Base-by-base conservation (phyloP, 169 alveolate genomes). In the Plasmodium berghei region DNA sequence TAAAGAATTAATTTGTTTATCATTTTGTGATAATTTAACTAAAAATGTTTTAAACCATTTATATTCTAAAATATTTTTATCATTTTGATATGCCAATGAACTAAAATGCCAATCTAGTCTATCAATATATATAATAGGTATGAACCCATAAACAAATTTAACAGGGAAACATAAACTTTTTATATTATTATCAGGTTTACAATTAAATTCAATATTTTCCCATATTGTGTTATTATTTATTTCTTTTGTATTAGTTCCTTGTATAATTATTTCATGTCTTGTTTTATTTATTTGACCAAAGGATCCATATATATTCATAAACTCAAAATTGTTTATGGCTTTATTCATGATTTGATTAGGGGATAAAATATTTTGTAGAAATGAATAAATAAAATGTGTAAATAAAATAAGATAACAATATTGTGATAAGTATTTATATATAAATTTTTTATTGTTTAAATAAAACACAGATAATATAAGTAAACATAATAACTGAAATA, bases 61-160 rank as follows among this genome's bases (percentile, higher is more conserved):
- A 18, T 40, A 10, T 26, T 83, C 64, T 20, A 83, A 26, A 55
- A 83, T 62, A 2, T 26, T 28, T 45, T 83, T 20, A 49, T 83
- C 56, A 1, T 67, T 71, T 22, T 61, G 20, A 61, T 67, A 34
- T 42, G 69, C 61, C 8, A 83, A 40, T 0, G 10, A 22, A 48
- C 28, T 48, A 58, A 83, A 83, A 20, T 83, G 90, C 90, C 85
- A 83, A 83, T 83, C 90, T 2, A 83, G 24, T 69, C 90, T 67
- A 48, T 83, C 90, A 5, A 83, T 42, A 66, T 83, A 83, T n/a
- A 83, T 12, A 14, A 83, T 54, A 10, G 90, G 90, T 20, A 83
- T 22, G 26, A 83, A 67, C n/a, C 62, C 16, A 69, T 22, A 83
- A 3, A 83, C 12, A n/a, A 83, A 16, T 12, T 83, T 10, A 18